Evolutionary conservation across 345 rosid genomes (phyloP), one percentile per base, ranked within the genome.

Genomic region (Erodium maritimum): DNA sequence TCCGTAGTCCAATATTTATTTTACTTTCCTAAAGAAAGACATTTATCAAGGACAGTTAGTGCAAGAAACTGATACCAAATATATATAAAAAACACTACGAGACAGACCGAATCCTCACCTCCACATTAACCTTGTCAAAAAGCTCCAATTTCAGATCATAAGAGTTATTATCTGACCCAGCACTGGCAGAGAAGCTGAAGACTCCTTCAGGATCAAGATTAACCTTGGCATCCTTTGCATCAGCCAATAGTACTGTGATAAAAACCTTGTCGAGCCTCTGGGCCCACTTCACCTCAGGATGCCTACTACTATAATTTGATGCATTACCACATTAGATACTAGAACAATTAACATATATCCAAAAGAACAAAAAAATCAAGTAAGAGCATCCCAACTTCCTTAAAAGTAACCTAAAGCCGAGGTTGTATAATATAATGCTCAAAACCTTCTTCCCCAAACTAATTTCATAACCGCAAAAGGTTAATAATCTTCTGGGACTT

Each of bases 201-300:
- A 78, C 77, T 17, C 96, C 96, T 56, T 83, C 94, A 12, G 96
- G 94, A 42, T 70, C 80, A n/a, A 88, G 79, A 62, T 83, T 78
- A 61, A 85, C 85, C 69, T 85, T 88, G 0, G 94, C 81, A 59
- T 88, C 74, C 70, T 88, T 88, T 0, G 90, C 59, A 65, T 88
- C 96, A 0, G 96, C 81, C 66, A 88, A 70, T n/a, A 67, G 64
- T 66, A 88, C 85, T 1, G 94, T 85, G 25, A 88, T 67, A 60
- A 75, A 88, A 52, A 88, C 77, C 77, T 83, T 81, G 37, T 88
- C 90, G 17, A 61, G 61, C 68, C 90, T 78, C 81, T 88, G 84
- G 2, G 96, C 94, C 96, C 96, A 88, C 76, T 83, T 88, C 70
- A 88, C 78, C 69, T 85, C 93, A 0, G 94, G 94, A 78, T 83